Conservation (phyloP, 2,329 filamentous ascomycete species). For the Parascedosporium putredinis region DNA sequence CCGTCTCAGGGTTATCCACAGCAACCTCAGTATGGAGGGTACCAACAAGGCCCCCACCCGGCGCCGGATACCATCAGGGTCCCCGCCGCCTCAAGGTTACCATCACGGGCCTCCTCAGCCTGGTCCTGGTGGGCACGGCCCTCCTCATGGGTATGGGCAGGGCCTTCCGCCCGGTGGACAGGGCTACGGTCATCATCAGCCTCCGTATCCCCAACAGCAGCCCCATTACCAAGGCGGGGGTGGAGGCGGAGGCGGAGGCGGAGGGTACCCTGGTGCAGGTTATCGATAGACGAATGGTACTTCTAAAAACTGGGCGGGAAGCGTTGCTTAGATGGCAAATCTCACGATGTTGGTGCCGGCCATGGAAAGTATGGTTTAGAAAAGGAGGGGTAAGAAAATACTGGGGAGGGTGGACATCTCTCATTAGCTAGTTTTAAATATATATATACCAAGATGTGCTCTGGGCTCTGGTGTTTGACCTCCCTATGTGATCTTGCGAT, state of each 20-base stretch:
- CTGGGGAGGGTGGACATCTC: no score
- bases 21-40: not conserved
- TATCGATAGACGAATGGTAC: not conserved
- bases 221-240: conserved; percentile 1
- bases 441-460: no score
- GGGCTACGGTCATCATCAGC: not conserved
- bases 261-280: conserved; percentile 3
- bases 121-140: not conserved
- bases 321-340: no score
- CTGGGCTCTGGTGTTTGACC: no score
- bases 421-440: no score
- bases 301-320: not conserved
- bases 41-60: not conserved
- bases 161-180: not conserved
- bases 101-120: not conserved
- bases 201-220: conserved; percentile 1
- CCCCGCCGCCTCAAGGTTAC: conserved; percentile 2
- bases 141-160: not conserved
- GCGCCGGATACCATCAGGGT: not conserved
- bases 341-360: no score
- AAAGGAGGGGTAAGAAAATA: no score
- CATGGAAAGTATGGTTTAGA: no score
- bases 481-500: no score
- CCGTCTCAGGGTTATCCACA: conserved; percentile 9
- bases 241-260: not conserved